Conservation (phyloP, 176 grass and related monocot species). For the Bonia amplexicaulis region DNA sequence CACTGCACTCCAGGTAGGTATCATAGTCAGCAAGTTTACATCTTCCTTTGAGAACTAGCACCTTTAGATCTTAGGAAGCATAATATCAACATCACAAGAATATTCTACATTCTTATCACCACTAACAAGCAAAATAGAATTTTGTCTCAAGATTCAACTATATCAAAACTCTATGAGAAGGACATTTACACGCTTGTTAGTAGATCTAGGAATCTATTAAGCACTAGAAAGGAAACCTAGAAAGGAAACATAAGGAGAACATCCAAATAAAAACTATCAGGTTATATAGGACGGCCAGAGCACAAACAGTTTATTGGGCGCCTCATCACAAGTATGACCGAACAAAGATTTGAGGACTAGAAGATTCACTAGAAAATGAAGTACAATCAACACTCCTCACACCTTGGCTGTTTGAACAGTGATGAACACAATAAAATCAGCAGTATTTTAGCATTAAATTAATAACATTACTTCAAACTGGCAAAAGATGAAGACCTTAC, state of each 20-base stretch:
- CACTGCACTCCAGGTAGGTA: not conserved
- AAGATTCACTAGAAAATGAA: not conserved
- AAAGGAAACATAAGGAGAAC: not conserved
- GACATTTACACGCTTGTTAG: not conserved
- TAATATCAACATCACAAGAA: conserved; percentile 6
- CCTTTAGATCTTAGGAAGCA: not conserved
- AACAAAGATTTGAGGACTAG: not conserved
- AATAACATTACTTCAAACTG: not conserved
- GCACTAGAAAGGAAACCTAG: not conserved
- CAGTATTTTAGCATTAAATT: no score
- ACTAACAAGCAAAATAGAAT: conserved; percentile 1
- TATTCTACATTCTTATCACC: not conserved
- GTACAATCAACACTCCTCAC: not conserved
- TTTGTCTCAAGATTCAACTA: not conserved
- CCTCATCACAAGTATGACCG: not conserved
- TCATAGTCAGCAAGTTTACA: conserved; percentile 4
- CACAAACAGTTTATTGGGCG: not conserved
- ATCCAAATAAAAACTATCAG: not conserved
- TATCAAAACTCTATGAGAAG: not conserved
- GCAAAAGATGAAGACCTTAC: not conserved
- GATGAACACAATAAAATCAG: not conserved
- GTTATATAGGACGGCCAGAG: not conserved
- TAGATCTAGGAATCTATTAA: not conserved
- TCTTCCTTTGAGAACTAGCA: not conserved
- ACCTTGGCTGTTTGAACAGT: not conserved